These are phyloP conservation scores for Aspergillus quadrilineatus DNA, from an alignment of 2,329 filamentous ascomycete species.

Conservation along the genomic window DNA sequence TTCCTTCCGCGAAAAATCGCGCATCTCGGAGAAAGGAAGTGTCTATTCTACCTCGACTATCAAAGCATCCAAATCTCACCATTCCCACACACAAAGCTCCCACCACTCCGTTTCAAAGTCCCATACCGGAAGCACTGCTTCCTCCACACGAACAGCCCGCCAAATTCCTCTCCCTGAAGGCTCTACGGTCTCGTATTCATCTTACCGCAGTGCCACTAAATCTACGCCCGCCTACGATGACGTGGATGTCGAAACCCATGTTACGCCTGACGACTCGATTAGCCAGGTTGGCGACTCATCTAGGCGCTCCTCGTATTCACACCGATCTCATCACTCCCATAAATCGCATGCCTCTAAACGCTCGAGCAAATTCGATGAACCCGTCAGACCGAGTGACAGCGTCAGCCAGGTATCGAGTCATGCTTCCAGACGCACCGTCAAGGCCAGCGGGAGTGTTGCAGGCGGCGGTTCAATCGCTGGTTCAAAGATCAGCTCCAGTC, in stretches of 20 bases:
- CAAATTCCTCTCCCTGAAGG: conserved; percentile 38
- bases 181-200: conserved; percentile 26
- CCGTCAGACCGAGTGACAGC: conserved; percentile 39
- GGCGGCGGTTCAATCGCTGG: conserved; percentile 21
- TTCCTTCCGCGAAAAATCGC: conserved; percentile 40
- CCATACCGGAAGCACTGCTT: conserved; percentile 28
- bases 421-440: conserved; percentile 32
- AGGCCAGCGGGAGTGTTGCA: conserved; percentile 28
- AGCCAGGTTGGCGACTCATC: conserved; percentile 56
- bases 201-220: conserved; percentile 27
- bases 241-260: conserved; percentile 50
- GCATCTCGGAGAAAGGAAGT: conserved; percentile 30
- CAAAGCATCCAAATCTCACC: conserved; percentile 33
- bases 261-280: conserved; percentile 79
- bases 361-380: conserved; percentile 40
- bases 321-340: conserved; percentile 30
- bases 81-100: conserved; percentile 24
- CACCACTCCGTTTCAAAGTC: conserved; percentile 25
- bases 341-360: conserved; percentile 29
- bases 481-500: conserved; percentile 32
- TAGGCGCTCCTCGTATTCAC: conserved; percentile 28
- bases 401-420: conserved; percentile 41
- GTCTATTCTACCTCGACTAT: conserved; percentile 39
- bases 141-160: conserved; percentile 36
- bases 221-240: conserved; percentile 25